Evolutionary conservation across 1,139 yeast species (phyloP), one percentile per base, ranked within the genome.

Genomic region (Yarrowia galli): DNA sequence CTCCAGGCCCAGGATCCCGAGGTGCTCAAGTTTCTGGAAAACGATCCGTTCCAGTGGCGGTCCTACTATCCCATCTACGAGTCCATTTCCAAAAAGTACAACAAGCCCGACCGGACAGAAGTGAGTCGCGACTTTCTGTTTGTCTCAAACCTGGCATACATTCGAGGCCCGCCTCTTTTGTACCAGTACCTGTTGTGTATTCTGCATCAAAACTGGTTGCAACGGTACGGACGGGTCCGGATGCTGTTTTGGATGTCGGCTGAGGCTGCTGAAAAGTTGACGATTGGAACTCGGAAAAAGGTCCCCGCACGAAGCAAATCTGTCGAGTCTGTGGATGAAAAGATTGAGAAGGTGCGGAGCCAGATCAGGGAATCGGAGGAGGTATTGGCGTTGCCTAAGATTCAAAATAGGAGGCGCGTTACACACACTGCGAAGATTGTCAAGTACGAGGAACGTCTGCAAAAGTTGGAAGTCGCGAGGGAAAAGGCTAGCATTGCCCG

Each of bases 141-240:
- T 46, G 46, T 46, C 16, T 56, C 56, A 18, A 61, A 61, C 18
- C 56, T 61, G 38, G 43, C 56, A 3, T 46, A 61, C 22, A 8
- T 7, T 2, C 22, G 38, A 16, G 66, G 66, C 4, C 46, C 23
- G 23, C 25, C 46, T 15, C 36, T 61, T 18, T 8, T 38, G 46
- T 61, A 61, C 38, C 66, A 61, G 56, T 61, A n/a, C 22, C 3
- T 61, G 1, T 12, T 48, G 25, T 43, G 54, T 15, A 16, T 61
- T 16, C 15, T 61, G 18, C 56, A 61, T 10, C 66, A 38, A n/a
- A 61, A 61, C 46, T 61, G 66, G 66, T 38, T 61, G 18, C 56
- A 46, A 38, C 45, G 66, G 3, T 61, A 61, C 10, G 66, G 66
- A 2, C 66, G 66, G 32, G 66, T 61, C 2, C 45, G 66, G 6